Evolutionary conservation across 306 rosid genomes (phyloP).

Genomic region (Corylus heterophylla): DNA sequence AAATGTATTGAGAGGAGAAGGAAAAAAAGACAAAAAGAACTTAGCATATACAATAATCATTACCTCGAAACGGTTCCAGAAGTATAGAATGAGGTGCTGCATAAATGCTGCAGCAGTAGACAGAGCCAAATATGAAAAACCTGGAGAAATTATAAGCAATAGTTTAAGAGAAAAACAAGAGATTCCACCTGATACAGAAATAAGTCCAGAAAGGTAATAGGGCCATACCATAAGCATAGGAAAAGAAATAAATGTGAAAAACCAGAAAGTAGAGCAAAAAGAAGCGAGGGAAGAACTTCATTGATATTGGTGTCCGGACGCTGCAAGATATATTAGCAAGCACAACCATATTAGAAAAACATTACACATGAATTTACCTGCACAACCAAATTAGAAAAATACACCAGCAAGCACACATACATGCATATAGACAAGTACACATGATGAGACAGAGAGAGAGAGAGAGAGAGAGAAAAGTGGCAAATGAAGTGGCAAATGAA

Average conservation of each 20-base stretch:
- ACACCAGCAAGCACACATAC: not conserved
- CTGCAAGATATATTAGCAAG: slow-evolving; percentile 53
- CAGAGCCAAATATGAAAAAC: slow-evolving; percentile 96
- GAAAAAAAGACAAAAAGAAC: not conserved
- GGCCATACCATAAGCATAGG: slow-evolving; percentile 79
- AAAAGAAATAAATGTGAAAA: slow-evolving; percentile 97
- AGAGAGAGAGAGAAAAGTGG: not conserved
- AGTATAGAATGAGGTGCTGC: slow-evolving; percentile 91
- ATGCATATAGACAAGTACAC: not conserved
- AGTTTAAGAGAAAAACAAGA: slow-evolving; percentile 2
- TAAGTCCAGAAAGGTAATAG: not conserved
- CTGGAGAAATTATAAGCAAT: slow-evolving; percentile 42
- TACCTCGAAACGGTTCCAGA: slow-evolving; percentile 99
- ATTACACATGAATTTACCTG: not conserved
- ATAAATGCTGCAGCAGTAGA: slow-evolving; percentile 97
- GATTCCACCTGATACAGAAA: not conserved
- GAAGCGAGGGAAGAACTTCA: slow-evolving; percentile 99
- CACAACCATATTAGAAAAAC: slow-evolving; percentile 39
- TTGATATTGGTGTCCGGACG: slow-evolving; percentile 97
- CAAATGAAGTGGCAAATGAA: not conserved
- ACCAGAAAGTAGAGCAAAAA: slow-evolving; percentile 93
- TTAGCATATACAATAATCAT: not conserved
- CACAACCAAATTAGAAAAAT: not conserved
- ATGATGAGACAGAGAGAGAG: not conserved
- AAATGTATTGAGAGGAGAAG: not conserved